These are phyloP conservation scores for Sphaerostilbella broomeana DNA, from an alignment of 2,329 filamentous ascomycete genomes.

Conservation along the genomic window DNA sequence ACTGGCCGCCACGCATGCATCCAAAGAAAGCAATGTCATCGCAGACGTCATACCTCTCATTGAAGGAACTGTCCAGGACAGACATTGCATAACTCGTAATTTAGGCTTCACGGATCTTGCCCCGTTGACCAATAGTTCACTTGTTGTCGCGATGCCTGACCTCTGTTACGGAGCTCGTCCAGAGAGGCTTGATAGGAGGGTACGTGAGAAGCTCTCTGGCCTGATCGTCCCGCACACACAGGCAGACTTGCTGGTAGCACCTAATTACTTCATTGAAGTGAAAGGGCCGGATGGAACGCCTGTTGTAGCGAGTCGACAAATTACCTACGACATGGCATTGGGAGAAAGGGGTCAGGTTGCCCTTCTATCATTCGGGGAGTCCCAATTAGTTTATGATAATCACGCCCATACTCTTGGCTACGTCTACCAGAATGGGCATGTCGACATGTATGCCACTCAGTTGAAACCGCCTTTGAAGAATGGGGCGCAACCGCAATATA, in stretches of 20 bases:
- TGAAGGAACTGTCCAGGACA: conserved; percentile 18
- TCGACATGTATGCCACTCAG: too few species aligned
- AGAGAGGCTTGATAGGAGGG: conserved; percentile 21
- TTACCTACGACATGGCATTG: conserved; percentile 29
- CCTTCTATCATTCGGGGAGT: conserved; percentile 27
- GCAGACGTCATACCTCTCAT: conserved; percentile 28
- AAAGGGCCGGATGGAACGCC: conserved; percentile 28
- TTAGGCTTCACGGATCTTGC: conserved; percentile 31
- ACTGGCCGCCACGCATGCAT: conserved; percentile 22
- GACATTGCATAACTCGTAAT: conserved; percentile 20
- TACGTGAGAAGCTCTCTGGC: conserved; percentile 20
- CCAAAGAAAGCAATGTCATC: conserved; percentile 29
- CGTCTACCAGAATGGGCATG: too few species aligned
- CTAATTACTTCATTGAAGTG: conserved; percentile 34
- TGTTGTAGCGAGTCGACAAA: conserved; percentile 26
- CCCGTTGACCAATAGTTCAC: conserved; percentile 28
- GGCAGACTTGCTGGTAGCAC: conserved; percentile 24
- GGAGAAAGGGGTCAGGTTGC: conserved; percentile 29
- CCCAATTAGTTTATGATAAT: conserved; percentile 28
- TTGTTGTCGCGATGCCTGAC: conserved; percentile 27
- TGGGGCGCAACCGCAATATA: conserved; percentile 23
- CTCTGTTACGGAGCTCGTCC: conserved; percentile 28
- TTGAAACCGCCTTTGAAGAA: conserved; percentile 7
- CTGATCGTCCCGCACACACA: conserved; percentile 29
- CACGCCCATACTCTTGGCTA: conserved; percentile 32